These are phyloP conservation scores for Ascosphaera aggregata DNA, from an alignment of 2,329 filamentous ascomycete species.

Conservation along the genomic window DNA sequence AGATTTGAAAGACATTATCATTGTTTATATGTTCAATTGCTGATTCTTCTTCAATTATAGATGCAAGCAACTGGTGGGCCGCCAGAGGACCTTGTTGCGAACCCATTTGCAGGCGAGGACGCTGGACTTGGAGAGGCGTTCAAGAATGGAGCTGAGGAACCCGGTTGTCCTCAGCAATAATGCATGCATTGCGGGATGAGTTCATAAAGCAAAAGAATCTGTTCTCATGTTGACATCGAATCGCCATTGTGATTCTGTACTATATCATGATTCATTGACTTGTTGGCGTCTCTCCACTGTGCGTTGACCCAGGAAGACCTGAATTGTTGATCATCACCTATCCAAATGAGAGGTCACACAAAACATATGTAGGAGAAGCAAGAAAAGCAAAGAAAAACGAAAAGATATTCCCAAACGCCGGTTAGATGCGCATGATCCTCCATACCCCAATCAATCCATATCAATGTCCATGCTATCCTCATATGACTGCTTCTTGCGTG, in stretches of 20 bases:
- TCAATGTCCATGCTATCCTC: conserved; percentile 8
- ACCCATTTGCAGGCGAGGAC: conserved; percentile 36
- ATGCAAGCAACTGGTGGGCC: conserved; percentile 94
- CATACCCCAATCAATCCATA: conserved; percentile 8
- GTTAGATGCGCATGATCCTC: conserved; percentile 3
- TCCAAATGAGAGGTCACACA: no score
- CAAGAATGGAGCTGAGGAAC: conserved; percentile 23
- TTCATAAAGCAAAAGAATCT: background rate
- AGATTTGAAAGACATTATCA: conserved; percentile 11
- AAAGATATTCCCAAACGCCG: no score
- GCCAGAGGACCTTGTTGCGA: conserved; percentile 56
- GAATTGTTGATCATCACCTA: no score
- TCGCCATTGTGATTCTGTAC: no score
- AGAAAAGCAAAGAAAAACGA: background rate
- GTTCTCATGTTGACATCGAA: no score
- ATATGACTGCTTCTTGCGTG: background rate
- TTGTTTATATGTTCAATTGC: conserved; percentile 1
- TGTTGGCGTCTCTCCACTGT: no score
- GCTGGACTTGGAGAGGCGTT: conserved; percentile 61
- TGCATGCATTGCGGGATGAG: no score
- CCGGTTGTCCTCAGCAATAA: conserved; percentile 41
- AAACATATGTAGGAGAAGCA: no score
- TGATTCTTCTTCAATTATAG: conserved; percentile 24
- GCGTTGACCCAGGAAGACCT: no score
- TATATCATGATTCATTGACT: no score